Conservation (phyloP, 2,329 filamentous ascomycete genomes). For the Alternaria sp. region DNA sequence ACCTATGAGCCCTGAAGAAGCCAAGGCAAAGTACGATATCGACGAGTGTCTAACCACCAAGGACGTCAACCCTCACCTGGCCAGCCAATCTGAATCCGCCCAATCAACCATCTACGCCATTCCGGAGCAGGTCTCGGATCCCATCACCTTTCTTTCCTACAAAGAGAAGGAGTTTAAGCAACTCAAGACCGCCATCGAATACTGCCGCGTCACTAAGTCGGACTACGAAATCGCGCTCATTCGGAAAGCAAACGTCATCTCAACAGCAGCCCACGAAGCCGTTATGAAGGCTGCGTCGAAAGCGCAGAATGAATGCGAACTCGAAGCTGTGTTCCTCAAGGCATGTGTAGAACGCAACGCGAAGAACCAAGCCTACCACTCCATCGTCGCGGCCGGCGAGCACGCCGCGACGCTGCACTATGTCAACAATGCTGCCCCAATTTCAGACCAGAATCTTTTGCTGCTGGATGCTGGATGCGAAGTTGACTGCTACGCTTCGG, state of each 20-base stretch:
- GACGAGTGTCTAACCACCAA: slow-evolving; percentile 77
- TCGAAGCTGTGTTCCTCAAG: slow-evolving; percentile 82
- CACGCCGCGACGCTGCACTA: slow-evolving; percentile 90
- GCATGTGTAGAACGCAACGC: slow-evolving; percentile 77
- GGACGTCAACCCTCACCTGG: slow-evolving; percentile 78
- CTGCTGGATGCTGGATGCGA: slow-evolving; percentile 81
- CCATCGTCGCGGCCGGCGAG: slow-evolving; percentile 82
- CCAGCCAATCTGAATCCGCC: slow-evolving; percentile 60
- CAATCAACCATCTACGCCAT: slow-evolving; percentile 75
- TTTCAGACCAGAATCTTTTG: slow-evolving; percentile 74
- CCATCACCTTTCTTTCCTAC: slow-evolving; percentile 75
- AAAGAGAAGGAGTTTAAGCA: slow-evolving; percentile 66
- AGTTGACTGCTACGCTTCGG: slow-evolving; percentile 60
- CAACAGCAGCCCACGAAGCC: slow-evolving; percentile 76
- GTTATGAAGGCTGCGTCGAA: slow-evolving; percentile 70
- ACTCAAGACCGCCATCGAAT: slow-evolving; percentile 74
- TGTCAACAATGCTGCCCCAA: slow-evolving; percentile 61
- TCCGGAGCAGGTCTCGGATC: slow-evolving; percentile 75
- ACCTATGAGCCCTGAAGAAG: slow-evolving; percentile 78
- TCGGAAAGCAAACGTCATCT: slow-evolving; percentile 80
- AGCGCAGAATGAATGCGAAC: slow-evolving; percentile 79
- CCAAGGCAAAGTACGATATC: slow-evolving; percentile 69
- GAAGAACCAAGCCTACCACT: slow-evolving; percentile 84
- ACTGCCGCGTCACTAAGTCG: slow-evolving; percentile 82
- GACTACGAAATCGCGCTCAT: slow-evolving; percentile 86